Conservation (phyloP, 139 green algal species). For the Monoraphidium neglectum region DNA sequence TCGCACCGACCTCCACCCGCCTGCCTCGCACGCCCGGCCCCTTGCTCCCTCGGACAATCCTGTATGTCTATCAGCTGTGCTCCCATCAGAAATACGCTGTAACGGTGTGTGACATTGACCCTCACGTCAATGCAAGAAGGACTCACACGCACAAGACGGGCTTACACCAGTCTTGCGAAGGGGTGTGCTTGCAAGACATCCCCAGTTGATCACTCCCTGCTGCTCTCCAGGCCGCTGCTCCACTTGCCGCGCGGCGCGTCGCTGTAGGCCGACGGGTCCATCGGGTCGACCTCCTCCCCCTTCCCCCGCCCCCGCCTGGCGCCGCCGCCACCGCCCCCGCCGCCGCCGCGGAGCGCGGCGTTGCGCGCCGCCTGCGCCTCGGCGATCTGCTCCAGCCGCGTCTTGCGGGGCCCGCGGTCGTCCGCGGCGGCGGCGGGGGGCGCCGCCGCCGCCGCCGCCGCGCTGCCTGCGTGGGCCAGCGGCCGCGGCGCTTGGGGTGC, state of each 20-base stretch:
- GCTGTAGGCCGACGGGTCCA: conserved; percentile 70
- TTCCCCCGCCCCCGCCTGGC: conserved; percentile 1
- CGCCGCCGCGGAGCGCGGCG: conserved; percentile 5
- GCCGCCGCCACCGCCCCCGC: no score
- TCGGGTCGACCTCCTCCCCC: conserved; percentile 54
- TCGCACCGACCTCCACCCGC: no score
- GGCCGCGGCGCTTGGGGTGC: neutral
- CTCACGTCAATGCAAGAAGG: no score
- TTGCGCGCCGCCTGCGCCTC: conserved; percentile 28
- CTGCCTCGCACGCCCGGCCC: no score
- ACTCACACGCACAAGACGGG: no score
- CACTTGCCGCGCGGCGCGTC: conserved; percentile 68
- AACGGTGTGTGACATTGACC: no score
- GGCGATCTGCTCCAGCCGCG: conserved; percentile 24
- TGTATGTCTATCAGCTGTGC: no score
- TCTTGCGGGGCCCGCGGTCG: conserved; percentile 7
- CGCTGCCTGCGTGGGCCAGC: neutral
- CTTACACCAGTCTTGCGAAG: no score
- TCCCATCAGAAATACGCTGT: no score
- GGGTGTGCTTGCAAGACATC: no score
- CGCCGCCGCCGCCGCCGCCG: neutral
- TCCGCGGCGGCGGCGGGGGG: neutral
- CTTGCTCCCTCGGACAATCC: no score
- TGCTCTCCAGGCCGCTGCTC: conserved; percentile 46
- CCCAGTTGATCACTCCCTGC: neutral